Evolutionary conservation across 108 stramenopile genomes (phyloP), one percentile per base, ranked within the genome.

Genomic region (Parmales sp.): DNA sequence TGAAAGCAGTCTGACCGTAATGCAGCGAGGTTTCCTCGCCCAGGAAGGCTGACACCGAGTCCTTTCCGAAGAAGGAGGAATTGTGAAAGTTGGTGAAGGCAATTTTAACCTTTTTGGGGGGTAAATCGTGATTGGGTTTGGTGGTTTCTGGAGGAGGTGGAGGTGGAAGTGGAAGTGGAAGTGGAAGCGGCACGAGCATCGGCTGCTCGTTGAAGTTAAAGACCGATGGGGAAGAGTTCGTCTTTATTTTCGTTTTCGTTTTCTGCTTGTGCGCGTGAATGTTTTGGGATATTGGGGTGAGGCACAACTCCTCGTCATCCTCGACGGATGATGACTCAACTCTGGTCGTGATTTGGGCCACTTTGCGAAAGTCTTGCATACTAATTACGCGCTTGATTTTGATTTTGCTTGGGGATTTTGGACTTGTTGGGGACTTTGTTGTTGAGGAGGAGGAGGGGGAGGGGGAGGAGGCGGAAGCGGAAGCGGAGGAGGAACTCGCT

Each of bases 71-170:
- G 65, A 65, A 38, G 3, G 73, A 28, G 37, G 80, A 72, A 48
- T 83, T 89, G 70, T 91, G 90, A 79, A 87, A 88, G 25, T 84
- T 78, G 0, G 89, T 90, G 63, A 89, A 89, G 7, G 78, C 83
- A 46, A 81, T 85, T 65, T 84, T 88, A 45, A 77, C 81, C 26
- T 86, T 82, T 36, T 51, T 60, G 38, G 11, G 37, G 68, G 22
- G 29, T 4, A 8, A 2, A 18, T 54, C 66, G 26, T 39, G 25
- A 7, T 26, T 26, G 44, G 41, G 11, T 11, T 8, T 43, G 16
- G 41, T 43, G 41, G 41, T 8, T 16, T 11, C 11, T 43, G 16
- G 41, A 11, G 41, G 41, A 43, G 16, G 41, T 43, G 8, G 41
- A 43, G 16, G 41, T 43, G 41, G 41, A 43, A 11, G 41, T 16